These are phyloP conservation scores for Venturia asperata DNA, from an alignment of 2,329 filamentous ascomycete genomes.

Conservation along the genomic window DNA sequence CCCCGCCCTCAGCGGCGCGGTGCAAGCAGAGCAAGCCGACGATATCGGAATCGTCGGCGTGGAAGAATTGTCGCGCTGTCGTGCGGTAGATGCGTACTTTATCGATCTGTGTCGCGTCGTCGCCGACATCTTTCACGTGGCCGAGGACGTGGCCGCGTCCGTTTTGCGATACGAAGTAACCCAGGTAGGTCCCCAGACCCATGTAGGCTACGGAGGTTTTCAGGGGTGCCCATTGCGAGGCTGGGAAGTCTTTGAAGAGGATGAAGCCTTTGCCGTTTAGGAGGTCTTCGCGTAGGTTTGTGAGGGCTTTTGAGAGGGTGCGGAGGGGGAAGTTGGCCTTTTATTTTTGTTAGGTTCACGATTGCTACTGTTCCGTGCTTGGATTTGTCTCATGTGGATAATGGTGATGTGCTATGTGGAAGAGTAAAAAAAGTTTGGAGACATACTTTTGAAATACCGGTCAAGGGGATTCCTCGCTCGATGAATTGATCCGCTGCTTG, in stretches of 20 bases:
- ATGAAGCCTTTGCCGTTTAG: conserved; percentile 84
- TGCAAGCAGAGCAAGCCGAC: conserved; percentile 78
- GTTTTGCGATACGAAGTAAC: conserved; percentile 85
- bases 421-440: conserved; percentile 22
- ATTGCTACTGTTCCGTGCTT: not conserved
- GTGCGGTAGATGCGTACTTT: conserved; percentile 87
- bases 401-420: not conserved
- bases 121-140: conserved; percentile 82
- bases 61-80: conserved; percentile 78
- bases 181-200: conserved; percentile 74
- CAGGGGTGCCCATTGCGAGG: conserved; percentile 64
- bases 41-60: conserved; percentile 74
- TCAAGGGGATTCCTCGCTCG: conserved; percentile 56
- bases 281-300: conserved; percentile 55
- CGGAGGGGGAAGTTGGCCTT: conserved; percentile 56
- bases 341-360: not conserved
- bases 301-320: conserved; percentile 47
- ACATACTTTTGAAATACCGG: conserved; percentile 57
- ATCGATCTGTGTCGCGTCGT: conserved; percentile 73
- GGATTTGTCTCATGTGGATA: not conserved
- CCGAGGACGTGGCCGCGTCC: conserved; percentile 76
- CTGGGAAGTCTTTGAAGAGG: conserved; percentile 79
- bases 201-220: conserved; percentile 88
- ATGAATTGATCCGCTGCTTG: conserved; percentile 63
- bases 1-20: conserved; percentile 70